A percentile compares a stretch with the other conserved stretches of the same genome.
These are phyloP conservation scores for Blumeria graminis DNA, from an alignment of 2,329 filamentous ascomycete genomes.

Conservation along the genomic window DNA sequence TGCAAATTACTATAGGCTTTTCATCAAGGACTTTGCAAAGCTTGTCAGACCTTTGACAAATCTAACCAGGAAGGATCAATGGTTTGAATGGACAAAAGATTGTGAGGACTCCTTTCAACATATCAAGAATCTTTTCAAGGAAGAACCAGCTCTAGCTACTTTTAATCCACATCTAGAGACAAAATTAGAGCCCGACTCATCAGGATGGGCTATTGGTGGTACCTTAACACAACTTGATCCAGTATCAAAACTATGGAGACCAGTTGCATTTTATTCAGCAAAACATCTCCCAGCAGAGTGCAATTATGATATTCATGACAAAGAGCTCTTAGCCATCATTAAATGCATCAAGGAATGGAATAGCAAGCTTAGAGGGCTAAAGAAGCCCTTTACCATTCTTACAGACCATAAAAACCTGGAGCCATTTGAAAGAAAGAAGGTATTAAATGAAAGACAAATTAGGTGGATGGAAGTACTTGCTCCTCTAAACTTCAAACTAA, in stretches of 20 bases:
- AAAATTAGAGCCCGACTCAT: too few species aligned
- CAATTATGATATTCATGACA: neutral
- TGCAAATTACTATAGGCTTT: too few species aligned
- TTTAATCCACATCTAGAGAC: neutral
- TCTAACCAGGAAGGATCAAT: too few species aligned
- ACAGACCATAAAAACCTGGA: neutral
- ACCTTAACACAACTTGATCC: too few species aligned
- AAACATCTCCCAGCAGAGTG: neutral
- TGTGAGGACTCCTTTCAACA: neutral
- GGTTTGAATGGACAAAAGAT: neutral
- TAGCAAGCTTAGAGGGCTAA: neutral
- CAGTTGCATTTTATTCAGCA: too few species aligned
- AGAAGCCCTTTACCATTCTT: neutral
- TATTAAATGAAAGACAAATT: too few species aligned
- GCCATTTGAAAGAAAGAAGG: neutral
- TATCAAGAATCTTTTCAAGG: neutral
- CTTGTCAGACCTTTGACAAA: too few species aligned
- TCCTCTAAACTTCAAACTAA: too few species aligned
- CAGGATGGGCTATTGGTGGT: too few species aligned
- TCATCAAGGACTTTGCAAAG: too few species aligned
- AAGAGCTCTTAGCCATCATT: neutral
- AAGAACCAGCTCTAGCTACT: neutral
- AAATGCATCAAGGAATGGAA: neutral
- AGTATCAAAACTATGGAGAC: too few species aligned
- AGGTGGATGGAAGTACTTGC: too few species aligned